phyloP scores from a whole-genome alignment of 1,284 basidiomycete species.

The Coniophora puteana region DNA sequence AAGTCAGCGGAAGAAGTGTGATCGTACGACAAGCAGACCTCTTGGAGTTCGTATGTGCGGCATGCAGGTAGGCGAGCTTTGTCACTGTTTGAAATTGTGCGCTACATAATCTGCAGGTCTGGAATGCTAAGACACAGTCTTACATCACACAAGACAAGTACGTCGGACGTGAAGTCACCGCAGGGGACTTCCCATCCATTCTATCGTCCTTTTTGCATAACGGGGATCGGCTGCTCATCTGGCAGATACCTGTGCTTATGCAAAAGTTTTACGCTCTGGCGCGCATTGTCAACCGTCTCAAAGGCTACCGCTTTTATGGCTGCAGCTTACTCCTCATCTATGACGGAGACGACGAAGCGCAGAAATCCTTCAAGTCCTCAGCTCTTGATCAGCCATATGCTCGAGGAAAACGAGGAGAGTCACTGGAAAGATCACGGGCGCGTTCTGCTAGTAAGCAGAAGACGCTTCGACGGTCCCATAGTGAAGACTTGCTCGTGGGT shows the following conservation, averaged over 20 bases:
- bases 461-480: slow-evolving; percentile 65
- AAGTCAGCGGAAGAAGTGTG: slow-evolving; percentile 98
- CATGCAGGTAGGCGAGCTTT: slow-evolving; percentile 81
- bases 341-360: slow-evolving; percentile 89
- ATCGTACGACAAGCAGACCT: slow-evolving; percentile 88
- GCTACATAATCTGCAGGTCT: slow-evolving; percentile 58
- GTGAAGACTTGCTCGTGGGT: slow-evolving; percentile 69
- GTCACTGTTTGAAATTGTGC: slow-evolving; percentile 10
- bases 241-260: slow-evolving; percentile 91
- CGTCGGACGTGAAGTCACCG: slow-evolving; percentile 85
- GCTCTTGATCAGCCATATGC: slow-evolving; percentile 66
- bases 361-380: slow-evolving; percentile 65
- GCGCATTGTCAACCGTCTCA: slow-evolving; percentile 81
- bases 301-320: slow-evolving; percentile 97
- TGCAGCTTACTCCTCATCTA: slow-evolving; percentile 97
- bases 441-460: slow-evolving; percentile 38
- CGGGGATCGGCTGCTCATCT: slow-evolving; percentile 78
- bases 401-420: slow-evolving; percentile 74
- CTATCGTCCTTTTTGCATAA: slow-evolving; percentile 85
- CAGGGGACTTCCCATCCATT: slow-evolving; percentile 81
- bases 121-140: slow-evolving; percentile 78
- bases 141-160: slow-evolving; percentile 98
- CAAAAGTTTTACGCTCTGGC: slow-evolving; percentile 95
- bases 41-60: slow-evolving; percentile 95
- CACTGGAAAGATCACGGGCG: slow-evolving; percentile 53